Evolutionary conservation across 2,329 filamentous ascomycete species (phyloP).

Genomic region (Trichoderma breve): DNA sequence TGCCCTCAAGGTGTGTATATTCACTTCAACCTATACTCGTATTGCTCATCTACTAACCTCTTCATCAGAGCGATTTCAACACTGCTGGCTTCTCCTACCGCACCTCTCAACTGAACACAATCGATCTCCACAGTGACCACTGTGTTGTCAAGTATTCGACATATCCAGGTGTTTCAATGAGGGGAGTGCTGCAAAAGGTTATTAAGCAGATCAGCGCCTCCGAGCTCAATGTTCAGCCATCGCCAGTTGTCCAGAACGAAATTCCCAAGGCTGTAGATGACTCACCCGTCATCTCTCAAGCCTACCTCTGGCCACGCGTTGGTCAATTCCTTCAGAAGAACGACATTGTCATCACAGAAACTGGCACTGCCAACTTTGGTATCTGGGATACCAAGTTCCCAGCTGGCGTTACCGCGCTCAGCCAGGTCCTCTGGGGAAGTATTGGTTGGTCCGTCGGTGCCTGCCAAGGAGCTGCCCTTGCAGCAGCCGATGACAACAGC

Average conservation of each 20-base stretch:
- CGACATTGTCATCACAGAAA: conserved; percentile 83
- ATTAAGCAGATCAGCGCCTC: conserved; percentile 56
- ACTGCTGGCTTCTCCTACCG: conserved; percentile 80
- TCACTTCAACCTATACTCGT: neutral
- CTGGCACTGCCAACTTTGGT: conserved; percentile 84
- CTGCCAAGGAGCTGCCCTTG: conserved; percentile 66
- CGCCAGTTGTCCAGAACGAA: conserved; percentile 54
- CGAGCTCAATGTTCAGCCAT: conserved; percentile 55
- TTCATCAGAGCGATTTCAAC: conserved; percentile 68
- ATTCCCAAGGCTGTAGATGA: conserved; percentile 41
- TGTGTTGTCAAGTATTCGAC: conserved; percentile 74
- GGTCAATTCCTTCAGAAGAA: conserved; percentile 68
- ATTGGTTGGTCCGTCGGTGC: conserved; percentile 62
- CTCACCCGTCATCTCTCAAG: conserved; percentile 58
- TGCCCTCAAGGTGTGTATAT: conserved; percentile 49
- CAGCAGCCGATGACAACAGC: conserved; percentile 61
- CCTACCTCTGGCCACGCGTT: conserved; percentile 74
- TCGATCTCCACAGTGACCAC: conserved; percentile 75
- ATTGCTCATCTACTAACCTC: neutral
- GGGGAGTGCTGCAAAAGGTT: conserved; percentile 71
- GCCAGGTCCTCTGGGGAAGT: conserved; percentile 72
- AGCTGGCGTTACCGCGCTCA: conserved; percentile 71
- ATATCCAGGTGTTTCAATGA: conserved; percentile 76
- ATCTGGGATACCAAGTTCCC: conserved; percentile 85
- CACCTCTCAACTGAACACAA: conserved; percentile 71